Conservation (phyloP, 2,329 filamentous ascomycete genomes). For the Talaromyces albobiverticillius region DNA sequence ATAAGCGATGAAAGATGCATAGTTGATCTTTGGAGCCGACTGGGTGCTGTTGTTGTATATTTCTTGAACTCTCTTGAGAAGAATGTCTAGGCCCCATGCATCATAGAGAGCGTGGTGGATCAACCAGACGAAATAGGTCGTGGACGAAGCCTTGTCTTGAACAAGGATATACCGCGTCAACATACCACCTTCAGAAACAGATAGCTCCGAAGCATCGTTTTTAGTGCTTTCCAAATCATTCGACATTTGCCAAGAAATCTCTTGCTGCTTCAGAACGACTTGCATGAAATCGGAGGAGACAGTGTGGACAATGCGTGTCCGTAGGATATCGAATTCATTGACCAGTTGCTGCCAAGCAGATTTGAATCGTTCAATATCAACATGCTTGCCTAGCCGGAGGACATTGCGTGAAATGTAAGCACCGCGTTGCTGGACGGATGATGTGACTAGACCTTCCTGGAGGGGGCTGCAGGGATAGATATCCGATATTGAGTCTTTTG, state of each 20-base stretch:
- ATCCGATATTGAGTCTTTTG: slow-evolving; percentile 31
- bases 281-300: slow-evolving; percentile 37
- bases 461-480: slow-evolving; percentile 45
- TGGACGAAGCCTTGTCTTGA: slow-evolving; percentile 20
- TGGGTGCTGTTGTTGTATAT: slow-evolving; percentile 25
- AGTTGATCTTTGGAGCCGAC: slow-evolving; percentile 1
- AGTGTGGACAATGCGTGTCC: slow-evolving; percentile 47
- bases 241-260: slow-evolving; percentile 34
- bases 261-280: slow-evolving; percentile 35
- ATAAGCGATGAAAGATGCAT: slow-evolving; percentile 28
- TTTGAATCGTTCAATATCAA: slow-evolving; percentile 45
- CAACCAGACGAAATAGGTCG: slow-evolving; percentile 47
- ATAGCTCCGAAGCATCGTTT: slow-evolving; percentile 23
- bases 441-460: slow-evolving; percentile 46
- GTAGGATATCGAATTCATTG: slow-evolving; percentile 46
- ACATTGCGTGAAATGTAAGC: slow-evolving; percentile 50
- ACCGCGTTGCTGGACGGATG: slow-evolving; percentile 47
- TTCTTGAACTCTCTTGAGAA: slow-evolving; percentile 36
- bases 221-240: slow-evolving; percentile 26
- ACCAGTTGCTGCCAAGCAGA: slow-evolving; percentile 47
- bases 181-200: slow-evolving; percentile 32
- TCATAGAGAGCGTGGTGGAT: slow-evolving; percentile 20
- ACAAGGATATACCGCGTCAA: slow-evolving; percentile 37
- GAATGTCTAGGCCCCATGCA: slow-evolving; percentile 31
- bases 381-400: slow-evolving; percentile 34